These are phyloP conservation scores for Pisolithus orientalis DNA, from an alignment of 768 basidiomycete species.

Conservation along the genomic window DNA sequence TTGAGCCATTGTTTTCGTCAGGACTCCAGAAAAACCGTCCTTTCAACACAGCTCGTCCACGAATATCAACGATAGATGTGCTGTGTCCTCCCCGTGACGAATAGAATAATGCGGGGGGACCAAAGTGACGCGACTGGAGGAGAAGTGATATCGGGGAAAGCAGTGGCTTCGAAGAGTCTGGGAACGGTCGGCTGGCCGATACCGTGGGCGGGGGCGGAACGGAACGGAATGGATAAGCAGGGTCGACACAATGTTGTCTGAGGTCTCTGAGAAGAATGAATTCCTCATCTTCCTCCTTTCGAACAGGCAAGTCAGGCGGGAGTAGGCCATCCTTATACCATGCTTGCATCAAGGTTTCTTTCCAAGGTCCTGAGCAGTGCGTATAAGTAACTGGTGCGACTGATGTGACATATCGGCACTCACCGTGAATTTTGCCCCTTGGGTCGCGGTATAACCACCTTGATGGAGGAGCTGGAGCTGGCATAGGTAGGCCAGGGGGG, in stretches of 20 bases:
- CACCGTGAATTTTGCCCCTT: slow-evolving; percentile 73
- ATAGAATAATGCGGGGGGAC: slow-evolving; percentile 81
- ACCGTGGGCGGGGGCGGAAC: slow-evolving; percentile 38
- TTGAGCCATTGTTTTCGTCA: slow-evolving; percentile 46
- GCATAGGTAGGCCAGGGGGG: slow-evolving; percentile 75
- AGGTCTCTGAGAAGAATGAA: slow-evolving; percentile 70
- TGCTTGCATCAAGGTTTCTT: slow-evolving; percentile 78
- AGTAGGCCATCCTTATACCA: slow-evolving; percentile 85
- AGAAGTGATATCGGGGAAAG: slow-evolving; percentile 71
- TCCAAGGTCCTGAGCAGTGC: slow-evolving; percentile 66
- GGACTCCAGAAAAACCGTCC: slow-evolving; percentile 74
- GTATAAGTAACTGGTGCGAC: slow-evolving; percentile 6
- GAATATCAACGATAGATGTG: slow-evolving; percentile 81
- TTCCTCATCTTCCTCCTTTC: slow-evolving; percentile 65
- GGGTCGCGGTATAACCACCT: slow-evolving; percentile 85
- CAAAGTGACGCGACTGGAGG: slow-evolving; percentile 74
- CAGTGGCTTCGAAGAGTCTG: slow-evolving; percentile 47
- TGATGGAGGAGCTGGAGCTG: slow-evolving; percentile 58
- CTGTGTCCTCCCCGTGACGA: slow-evolving; percentile 89
- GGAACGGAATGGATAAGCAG: slow-evolving; percentile 66
- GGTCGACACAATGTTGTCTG: slow-evolving; percentile 72
- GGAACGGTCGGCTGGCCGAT: slow-evolving; percentile 13
- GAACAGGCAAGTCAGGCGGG: slow-evolving; percentile 76
- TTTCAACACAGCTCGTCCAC: slow-evolving; percentile 78
- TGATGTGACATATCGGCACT: slow-evolving; percentile 16